Base-by-base conservation (phyloP, 805 yeast genomes). In the Candida easanensis region DNA sequence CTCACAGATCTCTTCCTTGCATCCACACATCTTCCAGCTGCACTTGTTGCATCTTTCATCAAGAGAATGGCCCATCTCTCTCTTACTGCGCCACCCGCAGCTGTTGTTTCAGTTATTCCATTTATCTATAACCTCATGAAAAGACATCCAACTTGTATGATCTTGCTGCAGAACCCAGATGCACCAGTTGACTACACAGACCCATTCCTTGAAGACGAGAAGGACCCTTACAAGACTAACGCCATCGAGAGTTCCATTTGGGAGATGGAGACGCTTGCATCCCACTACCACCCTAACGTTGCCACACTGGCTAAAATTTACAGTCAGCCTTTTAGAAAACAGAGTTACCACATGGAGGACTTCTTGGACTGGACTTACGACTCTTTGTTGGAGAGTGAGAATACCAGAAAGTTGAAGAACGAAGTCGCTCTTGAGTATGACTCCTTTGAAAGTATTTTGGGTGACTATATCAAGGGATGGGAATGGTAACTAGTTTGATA, bases 261-360 rank as follows among this genome's bases (percentile, higher is more conserved):
- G 99, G 99, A 93, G 64, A 61, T 91, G 44, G 87, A 85, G 46
- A 73, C 95, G 0, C 66, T 86, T 44, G 79, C 82, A 69, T 65
- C 77, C 11, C 99, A 93, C 61, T 91, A 89, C 60, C 98, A 93
- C 66, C 97, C 98, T 14, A 93, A 93, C 57, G 88, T 93, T 11
- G 91, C 97, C 1, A 84, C 97, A 0, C 70, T 93, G 54, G 97
- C 97, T 15, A 83, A 80, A 60, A 86, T 93, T 23, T 85, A 87
- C 59, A 74, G 81, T 16, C 97, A 93, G 64, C 97, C 97, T 3
- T 91, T 89, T 68, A 78, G 82, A 58, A 93, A 93, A 62, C 81
- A 84, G 44, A 77, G 78, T 54, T 93, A 93, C 62, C 86, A 86
- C 61, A 71, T 93, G 73, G 99, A 93, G 61, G 98, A 93, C 61